Evolutionary conservation across 441 rosid genomes (phyloP), one percentile per base, ranked within the genome.

Genomic region (Eruca vesicaria): DNA sequence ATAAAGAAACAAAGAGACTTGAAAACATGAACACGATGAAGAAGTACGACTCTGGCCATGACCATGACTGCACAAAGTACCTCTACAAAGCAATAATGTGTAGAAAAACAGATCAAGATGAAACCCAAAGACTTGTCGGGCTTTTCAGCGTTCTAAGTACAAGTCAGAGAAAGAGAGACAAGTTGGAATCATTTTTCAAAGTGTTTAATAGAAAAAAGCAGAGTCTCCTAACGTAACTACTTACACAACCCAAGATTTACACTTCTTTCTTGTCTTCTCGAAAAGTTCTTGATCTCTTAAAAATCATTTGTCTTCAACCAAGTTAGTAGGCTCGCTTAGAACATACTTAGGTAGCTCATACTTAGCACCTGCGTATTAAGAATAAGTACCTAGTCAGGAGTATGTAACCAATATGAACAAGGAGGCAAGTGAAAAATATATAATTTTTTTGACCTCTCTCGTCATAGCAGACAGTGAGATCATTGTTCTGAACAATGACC

Each of bases 271-370:
- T 1, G 77, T 43, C 72, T 45, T 57, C 41, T 73, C 71, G 18
- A 66, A 31, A 73, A 41, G 9, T 62, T 69, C 53, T 63, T 69
- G 71, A 63, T 71, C 66, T 71, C 72, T 43, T 14, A 38, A 43
- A 41, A 29, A 72, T 86, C 79, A 86, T 23, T 76, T 71, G 10
- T 85, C 94, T 6, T 75, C 82, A 71, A 89, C 86, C 84, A 88
- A 71, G 85, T 91, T 94, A 67, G 92, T 85, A 1, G 96, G 98
- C 81, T 90, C 96, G 32, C 97, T 89, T 83, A 94, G 80, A 60
- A 91, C 97, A 72, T 90, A 90, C 79, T 90, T 91, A 9, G 97
- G 97, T 61, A 90, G 84, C 76, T 94, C 96, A 63, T 94, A 94
- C 71, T 87, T 94, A 36, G 96, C 93, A 80, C 96, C 98, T 90